phyloP scores from a whole-genome alignment of 768 basidiomycete species.

The Pleurotus salmoneostramineus region DNA sequence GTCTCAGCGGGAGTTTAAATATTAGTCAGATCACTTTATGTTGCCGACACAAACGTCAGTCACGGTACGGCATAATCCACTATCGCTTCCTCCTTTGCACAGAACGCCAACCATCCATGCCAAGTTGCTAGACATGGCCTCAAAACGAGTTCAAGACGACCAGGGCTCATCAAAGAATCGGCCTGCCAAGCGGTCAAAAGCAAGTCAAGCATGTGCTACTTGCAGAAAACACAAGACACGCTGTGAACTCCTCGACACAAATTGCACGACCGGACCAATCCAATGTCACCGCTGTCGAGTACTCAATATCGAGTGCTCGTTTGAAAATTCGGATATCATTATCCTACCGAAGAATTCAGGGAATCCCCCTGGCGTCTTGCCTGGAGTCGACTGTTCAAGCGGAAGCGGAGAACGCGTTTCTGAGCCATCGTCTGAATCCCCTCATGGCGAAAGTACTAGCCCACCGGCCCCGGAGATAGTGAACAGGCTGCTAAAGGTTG shows the following conservation, averaged over 20 bases:
- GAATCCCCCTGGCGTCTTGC: neutral
- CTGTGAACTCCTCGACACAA: conserved; percentile 42
- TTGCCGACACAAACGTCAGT: neutral
- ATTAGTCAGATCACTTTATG: neutral
- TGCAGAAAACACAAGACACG: conserved; percentile 46
- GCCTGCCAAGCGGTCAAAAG: conserved; percentile 32
- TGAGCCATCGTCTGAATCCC: neutral
- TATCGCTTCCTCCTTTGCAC: neutral
- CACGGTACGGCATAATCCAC: neutral
- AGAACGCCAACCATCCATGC: neutral
- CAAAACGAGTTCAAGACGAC: conserved; percentile 9
- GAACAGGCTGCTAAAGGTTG: conserved; percentile 7
- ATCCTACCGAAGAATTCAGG: conserved; percentile 2
- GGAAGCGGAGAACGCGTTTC: neutral
- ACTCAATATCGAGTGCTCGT: conserved; percentile 40
- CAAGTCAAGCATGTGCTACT: conserved; percentile 40
- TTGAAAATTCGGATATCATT: conserved; percentile 13
- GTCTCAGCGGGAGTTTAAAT: neutral
- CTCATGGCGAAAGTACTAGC: neutral
- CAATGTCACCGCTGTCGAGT: conserved; percentile 50
- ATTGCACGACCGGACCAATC: conserved; percentile 18
- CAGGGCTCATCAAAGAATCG: neutral
- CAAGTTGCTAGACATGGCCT: neutral
- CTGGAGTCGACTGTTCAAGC: neutral
- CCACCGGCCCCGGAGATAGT: neutral